Base-by-base conservation (phyloP, 2,329 filamentous ascomycete species). In the Tolypocladium guangdongense region DNA sequence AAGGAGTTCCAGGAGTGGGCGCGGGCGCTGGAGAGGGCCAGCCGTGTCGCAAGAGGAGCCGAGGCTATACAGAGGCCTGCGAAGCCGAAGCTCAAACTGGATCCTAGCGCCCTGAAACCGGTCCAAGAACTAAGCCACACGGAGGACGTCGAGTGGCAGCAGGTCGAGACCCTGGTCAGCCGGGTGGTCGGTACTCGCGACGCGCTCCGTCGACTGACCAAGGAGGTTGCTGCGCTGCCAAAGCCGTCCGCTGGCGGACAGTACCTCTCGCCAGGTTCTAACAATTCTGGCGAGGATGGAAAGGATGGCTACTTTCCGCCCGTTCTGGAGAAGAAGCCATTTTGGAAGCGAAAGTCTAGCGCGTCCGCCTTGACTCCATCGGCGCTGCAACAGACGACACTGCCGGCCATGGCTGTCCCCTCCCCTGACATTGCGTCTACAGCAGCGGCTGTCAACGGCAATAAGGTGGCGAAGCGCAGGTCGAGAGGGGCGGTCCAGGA, bases 1-100 rank as follows among this genome's bases (percentile, higher is more conserved):
- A 87, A 86, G 58, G 92, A 97, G 57, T 99, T 96, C 65, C 78
- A 82, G 48, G 86, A 87, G 20, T 99, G 93, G 93, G 90, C 86
- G 49, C 78, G 80, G 48, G 92, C 91, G 0, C 74, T 99, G 50
- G 90, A 96, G 68, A 85, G 81, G 58, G 91, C 92, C 5, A 88
- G 89, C 57, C 80, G 86, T 55, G 74, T 81, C 56, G 79, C 83
- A 14, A 72, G 82, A 55, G 79, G 79, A 2, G 61, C 78, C 33
- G 78, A 83, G 59, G 59, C 56, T 2, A 45, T 59, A 16, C 63
- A 63, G 36, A 56, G 63, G 20, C 61, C 65, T 7, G 56, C 62
- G 3, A 62, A 60, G 35, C 58, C 63, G 12, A 57, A 58, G 24
- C 58, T 64, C 35, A 66, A 60, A 55, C 59, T 66, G 39, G 64